Evolutionary conservation across 345 rosid genomes (phyloP).

Genomic region (Eucalyptus pauciflora): DNA sequence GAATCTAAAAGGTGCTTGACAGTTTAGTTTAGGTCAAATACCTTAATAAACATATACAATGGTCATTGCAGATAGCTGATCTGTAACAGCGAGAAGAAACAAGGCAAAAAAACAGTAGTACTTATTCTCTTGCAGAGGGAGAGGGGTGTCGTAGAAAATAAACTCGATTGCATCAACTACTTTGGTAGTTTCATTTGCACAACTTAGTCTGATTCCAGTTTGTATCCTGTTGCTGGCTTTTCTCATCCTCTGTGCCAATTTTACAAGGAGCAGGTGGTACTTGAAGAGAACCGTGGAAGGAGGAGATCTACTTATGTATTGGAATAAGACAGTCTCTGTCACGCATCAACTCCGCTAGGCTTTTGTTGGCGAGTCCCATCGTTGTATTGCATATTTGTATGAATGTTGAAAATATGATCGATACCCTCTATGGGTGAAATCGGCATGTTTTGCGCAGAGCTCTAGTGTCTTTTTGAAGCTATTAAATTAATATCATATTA

Average conservation of each 20-base stretch:
- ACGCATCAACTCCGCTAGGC: background rate
- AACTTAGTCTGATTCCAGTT: background rate
- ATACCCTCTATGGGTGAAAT: background rate
- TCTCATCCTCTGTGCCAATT: background rate
- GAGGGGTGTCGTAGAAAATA: accelerated
- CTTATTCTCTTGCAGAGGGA: no score
- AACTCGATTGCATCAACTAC: no score
- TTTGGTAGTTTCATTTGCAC: background rate
- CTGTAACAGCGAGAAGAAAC: background rate
- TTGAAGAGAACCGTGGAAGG: background rate
- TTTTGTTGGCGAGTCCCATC: background rate
- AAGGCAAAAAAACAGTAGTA: background rate
- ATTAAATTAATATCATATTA: background rate
- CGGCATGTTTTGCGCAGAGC: background rate
- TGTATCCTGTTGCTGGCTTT: background rate
- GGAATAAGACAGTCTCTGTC: background rate
- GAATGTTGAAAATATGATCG: background rate
- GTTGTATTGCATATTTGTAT: background rate
- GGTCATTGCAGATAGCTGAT: background rate
- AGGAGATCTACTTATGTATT: background rate
- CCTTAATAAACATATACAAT: background rate
- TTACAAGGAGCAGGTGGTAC: background rate
- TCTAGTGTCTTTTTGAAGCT: background rate
- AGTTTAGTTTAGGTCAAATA: background rate
- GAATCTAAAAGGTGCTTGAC: background rate